Evolutionary conservation across 2,329 filamentous ascomycete genomes (phyloP), one percentile per base, ranked within the genome.

Genomic region (Beauveria medogensis): DNA sequence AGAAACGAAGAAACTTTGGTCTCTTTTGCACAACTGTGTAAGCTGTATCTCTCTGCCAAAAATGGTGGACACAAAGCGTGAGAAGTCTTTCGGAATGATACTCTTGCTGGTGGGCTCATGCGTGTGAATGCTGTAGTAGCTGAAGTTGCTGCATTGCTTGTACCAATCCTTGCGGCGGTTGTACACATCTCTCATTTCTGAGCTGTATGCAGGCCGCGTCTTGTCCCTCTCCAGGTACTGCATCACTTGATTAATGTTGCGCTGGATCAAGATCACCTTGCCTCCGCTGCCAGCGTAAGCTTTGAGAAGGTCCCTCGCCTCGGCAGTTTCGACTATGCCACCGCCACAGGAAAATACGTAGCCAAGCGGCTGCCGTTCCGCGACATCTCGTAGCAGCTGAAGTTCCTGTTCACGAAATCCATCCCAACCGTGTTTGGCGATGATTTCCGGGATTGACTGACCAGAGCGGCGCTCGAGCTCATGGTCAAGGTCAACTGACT

Each of bases 271-370:
- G 22, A 99, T 79, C 5, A 99, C 93, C 64, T 89, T 87, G 5
- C 94, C 94, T 41, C 92, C 91, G 63, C 77, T 82, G 65, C 85
- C 84, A 68, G 89, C 84, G 71, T 92, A 93, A 40, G 87, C 80
- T 28, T 81, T 78, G 41, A 99, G 83, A 30, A 95, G 74, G 64
- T 91, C 82, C 18, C 92, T 86, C 22, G 92, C 91, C 68, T 89
- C 88, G 1, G 88, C 83, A 0, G 85, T 90, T 72, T 99, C 94
- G 12, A 99, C 92, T 34, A 99, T 84, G 34, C 94, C 94, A 48
- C 94, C 94, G 58, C 94, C 94, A 66, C 93, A 97, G 1, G 94
- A 94, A 70, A 99, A 92, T 64, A 99, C 83, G 69, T 96, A 80
- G 4, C 89, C 89, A 2, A 81, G 83, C 2, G 89, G 79, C 67